phyloP scores from a whole-genome alignment of 176 grass and related monocot species.

The Pontederia crassipes region DNA sequence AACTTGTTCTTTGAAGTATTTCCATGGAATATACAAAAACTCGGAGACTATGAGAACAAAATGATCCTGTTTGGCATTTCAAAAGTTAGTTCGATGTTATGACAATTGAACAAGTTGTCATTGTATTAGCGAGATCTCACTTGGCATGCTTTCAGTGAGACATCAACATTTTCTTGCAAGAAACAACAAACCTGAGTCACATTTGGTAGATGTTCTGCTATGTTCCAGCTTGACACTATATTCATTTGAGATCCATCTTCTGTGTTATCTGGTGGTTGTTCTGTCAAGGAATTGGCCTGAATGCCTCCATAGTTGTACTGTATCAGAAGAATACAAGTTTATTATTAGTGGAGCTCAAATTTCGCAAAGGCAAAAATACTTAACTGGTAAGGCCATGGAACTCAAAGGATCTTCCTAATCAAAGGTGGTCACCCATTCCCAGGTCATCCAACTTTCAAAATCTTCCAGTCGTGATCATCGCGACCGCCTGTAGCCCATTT shows the following conservation, averaged over 20 bases:
- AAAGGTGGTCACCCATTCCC: background rate
- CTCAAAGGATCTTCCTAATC: background rate
- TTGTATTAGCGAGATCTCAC: too few species aligned
- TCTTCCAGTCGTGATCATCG: too few species aligned
- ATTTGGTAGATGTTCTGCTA: constrained; percentile 78
- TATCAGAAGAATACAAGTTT: constrained; percentile 21
- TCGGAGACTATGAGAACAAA: constrained; percentile 86
- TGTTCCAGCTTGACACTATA: constrained; percentile 91
- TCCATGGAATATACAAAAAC: constrained; percentile 88
- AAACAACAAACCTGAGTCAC: constrained; percentile 59
- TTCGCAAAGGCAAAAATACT: too few species aligned
- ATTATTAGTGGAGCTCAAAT: too few species aligned
- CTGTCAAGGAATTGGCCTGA: constrained; percentile 48
- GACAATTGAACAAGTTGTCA: too few species aligned
- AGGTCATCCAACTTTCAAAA: too few species aligned
- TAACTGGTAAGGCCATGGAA: too few species aligned
- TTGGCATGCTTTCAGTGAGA: background rate
- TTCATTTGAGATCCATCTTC: constrained; percentile 53
- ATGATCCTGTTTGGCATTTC: constrained; percentile 55
- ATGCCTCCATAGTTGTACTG: constrained; percentile 96
- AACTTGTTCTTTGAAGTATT: constrained; percentile 78
- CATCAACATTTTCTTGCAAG: background rate
- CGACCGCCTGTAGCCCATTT: too few species aligned
- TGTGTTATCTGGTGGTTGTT: constrained; percentile 19
- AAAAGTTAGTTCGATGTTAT: constrained; percentile 1